Evolutionary conservation across 305 asterid species (phyloP).

Genomic region (Fraxinus sp.): DNA sequence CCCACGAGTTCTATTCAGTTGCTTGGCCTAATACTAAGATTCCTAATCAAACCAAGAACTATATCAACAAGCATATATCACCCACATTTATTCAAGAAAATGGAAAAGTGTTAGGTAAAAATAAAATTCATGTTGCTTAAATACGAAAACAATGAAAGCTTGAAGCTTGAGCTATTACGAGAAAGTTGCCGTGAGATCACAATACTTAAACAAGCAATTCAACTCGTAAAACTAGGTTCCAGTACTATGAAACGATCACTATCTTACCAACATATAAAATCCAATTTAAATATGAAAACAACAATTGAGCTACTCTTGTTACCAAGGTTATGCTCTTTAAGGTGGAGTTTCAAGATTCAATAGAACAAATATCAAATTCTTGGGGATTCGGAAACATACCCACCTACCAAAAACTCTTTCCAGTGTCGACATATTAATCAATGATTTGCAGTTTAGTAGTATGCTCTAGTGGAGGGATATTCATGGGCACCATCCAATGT

Average conservation of each 20-base stretch:
- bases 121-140: background rate
- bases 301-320: background rate
- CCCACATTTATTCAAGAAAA: background rate
- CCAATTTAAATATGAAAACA: background rate
- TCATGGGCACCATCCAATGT: constrained; percentile 77
- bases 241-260: no score
- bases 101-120: background rate
- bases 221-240: no score
- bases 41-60: background rate
- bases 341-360: background rate
- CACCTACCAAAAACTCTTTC: constrained; percentile 65
- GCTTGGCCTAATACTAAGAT: background rate
- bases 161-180: no score
- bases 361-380: background rate
- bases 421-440: constrained; percentile 68
- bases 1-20: background rate
- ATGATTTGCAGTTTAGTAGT: constrained; percentile 51
- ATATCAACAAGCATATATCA: background rate
- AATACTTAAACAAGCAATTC: no score
- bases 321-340: background rate
- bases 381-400: constrained; percentile 2
- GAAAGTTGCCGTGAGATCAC: no score
- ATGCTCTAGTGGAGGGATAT: constrained; percentile 44
- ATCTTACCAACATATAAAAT: no score
- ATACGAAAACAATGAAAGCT: background rate